phyloP scores from a whole-genome alignment of 2,329 filamentous ascomycete genomes.

The Rhynchosporium secalis region DNA sequence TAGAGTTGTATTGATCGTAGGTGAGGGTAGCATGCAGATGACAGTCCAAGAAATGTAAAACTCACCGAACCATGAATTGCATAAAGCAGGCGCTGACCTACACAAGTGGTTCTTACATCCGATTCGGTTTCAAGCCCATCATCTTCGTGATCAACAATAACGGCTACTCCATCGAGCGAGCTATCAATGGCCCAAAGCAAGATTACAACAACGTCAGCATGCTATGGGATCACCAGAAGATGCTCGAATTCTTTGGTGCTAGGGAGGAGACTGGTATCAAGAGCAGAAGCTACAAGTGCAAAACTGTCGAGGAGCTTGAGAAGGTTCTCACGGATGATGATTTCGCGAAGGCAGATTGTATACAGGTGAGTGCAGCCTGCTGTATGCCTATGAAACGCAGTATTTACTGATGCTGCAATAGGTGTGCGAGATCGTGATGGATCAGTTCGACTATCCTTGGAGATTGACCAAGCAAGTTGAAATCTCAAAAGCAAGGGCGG shows the following conservation, averaged over 20 bases:
- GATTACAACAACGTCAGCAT: slow-evolving; percentile 56
- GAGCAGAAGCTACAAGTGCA: slow-evolving; percentile 41
- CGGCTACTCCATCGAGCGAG: slow-evolving; percentile 59
- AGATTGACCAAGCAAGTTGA: background rate
- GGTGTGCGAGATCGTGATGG: no score
- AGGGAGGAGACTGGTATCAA: slow-evolving; percentile 41
- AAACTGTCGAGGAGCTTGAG: slow-evolving; percentile 49
- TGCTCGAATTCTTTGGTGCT: slow-evolving; percentile 51
- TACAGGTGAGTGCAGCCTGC: slow-evolving; percentile 23
- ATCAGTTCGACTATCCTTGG: no score
- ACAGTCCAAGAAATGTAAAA: slow-evolving; percentile 60
- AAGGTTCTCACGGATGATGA: slow-evolving; percentile 41
- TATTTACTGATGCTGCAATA: background rate
- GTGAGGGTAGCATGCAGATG: slow-evolving; percentile 65
- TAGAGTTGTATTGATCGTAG: slow-evolving; percentile 59
- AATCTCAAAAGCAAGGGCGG: background rate
- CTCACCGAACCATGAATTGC: no score
- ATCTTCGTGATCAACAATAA: slow-evolving; percentile 59
- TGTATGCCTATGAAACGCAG: no score
- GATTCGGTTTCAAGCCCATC: slow-evolving; percentile 42
- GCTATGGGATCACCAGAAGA: slow-evolving; percentile 52
- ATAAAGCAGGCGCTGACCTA: background rate
- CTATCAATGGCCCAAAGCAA: slow-evolving; percentile 55
- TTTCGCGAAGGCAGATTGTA: slow-evolving; percentile 32
- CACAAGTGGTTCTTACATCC: slow-evolving; percentile 10